Conservation (phyloP, 2,329 filamentous ascomycete genomes). For the Graphilbum sp. region DNA sequence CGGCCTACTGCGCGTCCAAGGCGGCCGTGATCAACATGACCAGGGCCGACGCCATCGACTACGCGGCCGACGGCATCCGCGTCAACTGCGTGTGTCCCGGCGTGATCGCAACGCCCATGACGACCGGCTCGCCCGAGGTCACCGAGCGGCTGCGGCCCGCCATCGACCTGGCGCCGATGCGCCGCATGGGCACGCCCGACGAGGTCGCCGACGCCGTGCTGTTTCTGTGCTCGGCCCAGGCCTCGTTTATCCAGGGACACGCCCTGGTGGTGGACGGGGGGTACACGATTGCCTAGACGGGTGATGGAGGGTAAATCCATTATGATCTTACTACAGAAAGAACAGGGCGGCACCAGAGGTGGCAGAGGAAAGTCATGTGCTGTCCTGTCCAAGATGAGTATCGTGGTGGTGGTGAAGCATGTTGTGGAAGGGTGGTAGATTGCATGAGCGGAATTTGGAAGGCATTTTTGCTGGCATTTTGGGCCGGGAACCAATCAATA, state of each 20-base stretch:
- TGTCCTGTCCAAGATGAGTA: too few relatives aligned
- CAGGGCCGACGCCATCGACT: slow-evolving; percentile 48
- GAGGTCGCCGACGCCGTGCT: slow-evolving; percentile 1
- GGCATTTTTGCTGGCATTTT: too few relatives aligned
- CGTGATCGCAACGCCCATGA: slow-evolving; percentile 10
- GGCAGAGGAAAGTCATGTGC: too few relatives aligned
- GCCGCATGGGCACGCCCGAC: not conserved
- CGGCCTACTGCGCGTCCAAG: slow-evolving; percentile 25
- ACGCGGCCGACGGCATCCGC: slow-evolving; percentile 46
- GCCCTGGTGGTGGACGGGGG: slow-evolving; percentile 2
- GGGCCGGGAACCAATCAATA: too few relatives aligned
- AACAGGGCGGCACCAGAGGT: too few relatives aligned
- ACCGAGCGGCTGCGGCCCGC: not conserved
- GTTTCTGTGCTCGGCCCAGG: slow-evolving; percentile 1
- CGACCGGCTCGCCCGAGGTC: not conserved
- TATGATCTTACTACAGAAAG: too few relatives aligned
- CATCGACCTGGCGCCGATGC: not conserved
- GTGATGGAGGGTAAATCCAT: too few relatives aligned
- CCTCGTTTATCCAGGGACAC: slow-evolving; percentile 1
- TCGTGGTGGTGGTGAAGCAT: too few relatives aligned
- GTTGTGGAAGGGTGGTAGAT: too few relatives aligned
- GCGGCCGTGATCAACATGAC: slow-evolving; percentile 35
- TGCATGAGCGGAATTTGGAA: too few relatives aligned
- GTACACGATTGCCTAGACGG: not conserved
- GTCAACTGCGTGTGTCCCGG: slow-evolving; percentile 15